Evolutionary conservation across 805 yeast species (phyloP), one percentile per base, ranked within the genome.

Genomic region (Lachancea meyersii): DNA sequence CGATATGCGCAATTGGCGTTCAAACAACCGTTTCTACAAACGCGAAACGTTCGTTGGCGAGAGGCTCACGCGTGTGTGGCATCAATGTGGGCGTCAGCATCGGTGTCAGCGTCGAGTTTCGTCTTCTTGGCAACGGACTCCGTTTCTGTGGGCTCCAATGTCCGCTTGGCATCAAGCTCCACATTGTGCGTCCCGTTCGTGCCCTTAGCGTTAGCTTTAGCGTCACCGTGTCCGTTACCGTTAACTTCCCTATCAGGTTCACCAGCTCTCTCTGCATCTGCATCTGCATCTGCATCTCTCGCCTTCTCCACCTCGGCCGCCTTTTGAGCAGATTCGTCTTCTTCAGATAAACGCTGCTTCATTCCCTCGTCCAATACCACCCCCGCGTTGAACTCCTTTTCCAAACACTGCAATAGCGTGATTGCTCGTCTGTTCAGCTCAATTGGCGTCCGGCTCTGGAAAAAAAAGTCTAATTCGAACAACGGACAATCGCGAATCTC

Each of bases 381-480:
- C 2, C 58, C 60, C 6, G 68, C 65, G 46, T 77, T 82, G 41
- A 69, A 66, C 59, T 93, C 98, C 52, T 79, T 80, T 42, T 81
- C 75, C 33, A 93, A 71, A 50, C 88, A 78, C 2, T 81, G 77
- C 41, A 93, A 67, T 51, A 93, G 69, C 2, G 96, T 84, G 41
- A 77, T 75, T 51, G 95, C 82, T 52, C 98, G 73, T 64, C 97
- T 75, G 5, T 82, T 73, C 30, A 93, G 67, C 63, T 93, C 98
- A 3, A 76, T 68, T 0, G 86, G 72, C 4, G 84, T 79, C 53
- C 96, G 73, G 42, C 88, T 80, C 51, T 85, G 83, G 56, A 93
- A 75, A 65, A 85, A 88, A 70, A 85, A 88, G 63, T 93, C 96
- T 57, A 86, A 82, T 51, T 87, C 77, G 67, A 91, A 88, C 57